These are phyloP conservation scores for Fimicolochytrium jonesii DNA, from an alignment of 192 early-diverging fungal genomes.

Conservation along the genomic window DNA sequence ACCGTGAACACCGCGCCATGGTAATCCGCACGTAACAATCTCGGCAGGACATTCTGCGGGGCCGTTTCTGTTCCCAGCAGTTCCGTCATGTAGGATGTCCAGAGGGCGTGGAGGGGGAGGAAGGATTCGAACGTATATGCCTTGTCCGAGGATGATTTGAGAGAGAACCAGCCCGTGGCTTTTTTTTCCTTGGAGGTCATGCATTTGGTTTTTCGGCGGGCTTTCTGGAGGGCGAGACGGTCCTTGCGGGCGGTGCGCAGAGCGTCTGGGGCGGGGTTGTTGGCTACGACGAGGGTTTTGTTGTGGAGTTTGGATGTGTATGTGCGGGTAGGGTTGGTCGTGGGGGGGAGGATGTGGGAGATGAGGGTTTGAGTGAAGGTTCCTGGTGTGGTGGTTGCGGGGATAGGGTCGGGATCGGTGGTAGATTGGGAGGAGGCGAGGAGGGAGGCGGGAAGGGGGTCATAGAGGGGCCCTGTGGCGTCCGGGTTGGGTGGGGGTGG, in stretches of 20 bases:
- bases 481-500: conserved; percentile 4
- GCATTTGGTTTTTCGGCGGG: conserved; percentile 40
- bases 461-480: conserved; percentile 18
- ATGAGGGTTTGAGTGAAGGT: background rate
- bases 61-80: conserved; percentile 40
- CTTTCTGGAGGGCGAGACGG: conserved; percentile 20
- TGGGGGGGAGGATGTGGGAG: background rate
- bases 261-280: conserved; percentile 32
- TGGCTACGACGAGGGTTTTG: conserved; percentile 51
- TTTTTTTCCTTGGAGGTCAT: conserved; percentile 65
- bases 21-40: conserved; percentile 75
- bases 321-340: conserved; percentile 12
- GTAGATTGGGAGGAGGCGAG: too few species aligned
- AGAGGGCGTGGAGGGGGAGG: conserved; percentile 68
- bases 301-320: conserved; percentile 48
- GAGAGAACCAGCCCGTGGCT: conserved; percentile 60
- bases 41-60: conserved; percentile 34
- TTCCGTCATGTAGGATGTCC: conserved; percentile 70
- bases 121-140: conserved; percentile 59
- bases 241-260: background rate
- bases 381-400: background rate
- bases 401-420: background rate
- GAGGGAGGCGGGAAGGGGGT: conserved; percentile 5
- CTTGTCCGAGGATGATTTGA: too few species aligned
- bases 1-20: conserved; percentile 83